Evolutionary conservation across 2,329 filamentous ascomycete genomes (phyloP).

Genomic region (Neofusicoccum laricinum): DNA sequence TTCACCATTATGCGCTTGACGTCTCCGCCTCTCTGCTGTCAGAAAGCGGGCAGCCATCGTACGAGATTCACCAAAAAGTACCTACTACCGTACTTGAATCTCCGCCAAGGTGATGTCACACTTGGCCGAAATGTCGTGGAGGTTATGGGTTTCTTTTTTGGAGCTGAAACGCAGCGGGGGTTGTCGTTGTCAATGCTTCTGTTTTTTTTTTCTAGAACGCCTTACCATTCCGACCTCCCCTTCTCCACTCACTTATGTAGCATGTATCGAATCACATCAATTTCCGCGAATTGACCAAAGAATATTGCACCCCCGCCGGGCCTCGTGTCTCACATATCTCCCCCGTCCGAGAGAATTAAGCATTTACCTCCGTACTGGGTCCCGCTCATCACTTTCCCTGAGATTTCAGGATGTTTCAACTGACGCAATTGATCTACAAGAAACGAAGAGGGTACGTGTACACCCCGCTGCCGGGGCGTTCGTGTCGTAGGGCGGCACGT

Average conservation of each 20-base stretch:
- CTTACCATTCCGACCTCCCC: not conserved
- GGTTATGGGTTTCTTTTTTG: not conserved
- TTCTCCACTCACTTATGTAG: not conserved
- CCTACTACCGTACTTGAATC: not conserved
- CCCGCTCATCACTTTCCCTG: not conserved
- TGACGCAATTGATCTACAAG: constrained; percentile 13
- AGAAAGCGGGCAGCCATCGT: not conserved
- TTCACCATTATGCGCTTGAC: not conserved
- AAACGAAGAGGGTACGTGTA: not conserved
- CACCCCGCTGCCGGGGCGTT: not conserved
- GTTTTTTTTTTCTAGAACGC: not conserved
- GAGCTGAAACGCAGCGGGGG: not conserved
- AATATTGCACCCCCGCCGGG: not conserved
- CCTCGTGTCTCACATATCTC: not conserved
- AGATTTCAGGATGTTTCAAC: not conserved
- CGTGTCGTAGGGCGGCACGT: not conserved
- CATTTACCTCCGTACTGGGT: not conserved
- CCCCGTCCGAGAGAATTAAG: not conserved
- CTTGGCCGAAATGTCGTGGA: not conserved
- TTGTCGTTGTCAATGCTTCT: not conserved
- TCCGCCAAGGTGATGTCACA: not conserved
- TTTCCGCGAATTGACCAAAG: not conserved
- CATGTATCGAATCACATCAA: not conserved
- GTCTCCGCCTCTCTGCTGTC: not conserved
- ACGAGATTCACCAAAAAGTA: no score